Evolutionary conservation across 2,329 filamentous ascomycete genomes (phyloP).

Genomic region (Xylariaceae sp.): DNA sequence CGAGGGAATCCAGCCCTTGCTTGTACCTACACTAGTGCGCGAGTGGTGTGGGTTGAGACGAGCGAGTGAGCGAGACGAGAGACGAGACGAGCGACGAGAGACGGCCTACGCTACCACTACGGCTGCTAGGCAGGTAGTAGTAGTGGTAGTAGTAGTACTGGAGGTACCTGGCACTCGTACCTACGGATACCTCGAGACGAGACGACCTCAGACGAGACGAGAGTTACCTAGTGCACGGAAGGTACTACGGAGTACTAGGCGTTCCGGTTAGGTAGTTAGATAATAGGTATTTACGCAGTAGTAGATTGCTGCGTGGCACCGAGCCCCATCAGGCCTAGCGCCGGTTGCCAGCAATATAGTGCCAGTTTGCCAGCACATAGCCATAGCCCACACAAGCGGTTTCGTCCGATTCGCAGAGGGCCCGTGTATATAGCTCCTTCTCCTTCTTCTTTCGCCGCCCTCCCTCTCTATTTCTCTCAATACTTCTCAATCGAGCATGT

Average conservation of each 20-base stretch:
- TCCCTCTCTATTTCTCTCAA: not conserved
- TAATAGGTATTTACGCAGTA: not conserved
- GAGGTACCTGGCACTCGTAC: not conserved
- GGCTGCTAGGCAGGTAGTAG: not conserved
- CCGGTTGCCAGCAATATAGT: not conserved
- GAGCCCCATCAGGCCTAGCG: not conserved
- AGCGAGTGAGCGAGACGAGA: not conserved
- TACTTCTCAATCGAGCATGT: not conserved
- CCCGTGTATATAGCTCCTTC: not conserved
- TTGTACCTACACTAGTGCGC: not conserved
- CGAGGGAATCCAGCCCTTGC: not conserved
- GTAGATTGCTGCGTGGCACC: not conserved
- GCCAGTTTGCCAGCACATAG: not conserved
- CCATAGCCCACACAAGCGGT: not conserved
- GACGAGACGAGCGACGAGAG: too few relatives aligned
- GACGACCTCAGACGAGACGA: not conserved
- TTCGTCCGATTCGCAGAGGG: not conserved
- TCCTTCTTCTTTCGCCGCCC: not conserved
- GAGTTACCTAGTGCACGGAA: not conserved
- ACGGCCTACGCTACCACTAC: too few relatives aligned
- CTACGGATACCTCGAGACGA: not conserved
- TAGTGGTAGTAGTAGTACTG: not conserved
- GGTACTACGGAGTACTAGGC: not conserved
- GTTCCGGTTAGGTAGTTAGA: not conserved
- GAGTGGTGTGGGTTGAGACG: not conserved